phyloP scores from a whole-genome alignment of 805 yeast species.

The Yamadazyma sp. region DNA sequence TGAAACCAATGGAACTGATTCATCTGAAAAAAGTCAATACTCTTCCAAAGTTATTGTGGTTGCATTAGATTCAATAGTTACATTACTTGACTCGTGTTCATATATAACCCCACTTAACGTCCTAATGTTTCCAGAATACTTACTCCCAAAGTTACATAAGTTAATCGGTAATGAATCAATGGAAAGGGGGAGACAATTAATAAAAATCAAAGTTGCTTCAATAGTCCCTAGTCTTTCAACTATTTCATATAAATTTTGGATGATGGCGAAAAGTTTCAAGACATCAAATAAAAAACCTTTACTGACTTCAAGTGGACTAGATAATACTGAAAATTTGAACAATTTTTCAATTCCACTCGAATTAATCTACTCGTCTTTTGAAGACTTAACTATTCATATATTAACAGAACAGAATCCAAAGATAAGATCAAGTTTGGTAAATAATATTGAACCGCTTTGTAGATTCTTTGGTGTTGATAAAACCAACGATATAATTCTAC shows the following conservation, averaged over 20 bases:
- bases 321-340: background rate
- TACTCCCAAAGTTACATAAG: conserved; percentile 59
- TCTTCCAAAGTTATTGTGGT: conserved; percentile 62
- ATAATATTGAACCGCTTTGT: conserved; percentile 74
- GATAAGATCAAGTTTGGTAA: conserved; percentile 68
- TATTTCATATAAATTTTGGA: conserved; percentile 60
- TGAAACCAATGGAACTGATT: background rate
- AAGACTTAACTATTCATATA: conserved; percentile 58
- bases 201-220: conserved; percentile 67
- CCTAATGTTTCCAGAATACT: conserved; percentile 75
- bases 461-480: conserved; percentile 81
- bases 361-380: conserved; percentile 53
- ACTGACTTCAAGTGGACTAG: background rate
- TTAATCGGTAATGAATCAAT: conserved; percentile 9
- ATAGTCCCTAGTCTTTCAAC: conserved; percentile 72
- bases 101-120: conserved; percentile 72
- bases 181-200: conserved; percentile 22
- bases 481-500: conserved; percentile 82
- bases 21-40: background rate
- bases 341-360: conserved; percentile 32
- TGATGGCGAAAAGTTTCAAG: conserved; percentile 53
- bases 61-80: conserved; percentile 65
- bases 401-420: conserved; percentile 65
- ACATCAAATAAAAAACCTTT: conserved; percentile 5
- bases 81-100: conserved; percentile 60